These are phyloP conservation scores for Zasmidium cellare DNA, from an alignment of 2,329 filamentous ascomycete genomes.

Conservation along the genomic window DNA sequence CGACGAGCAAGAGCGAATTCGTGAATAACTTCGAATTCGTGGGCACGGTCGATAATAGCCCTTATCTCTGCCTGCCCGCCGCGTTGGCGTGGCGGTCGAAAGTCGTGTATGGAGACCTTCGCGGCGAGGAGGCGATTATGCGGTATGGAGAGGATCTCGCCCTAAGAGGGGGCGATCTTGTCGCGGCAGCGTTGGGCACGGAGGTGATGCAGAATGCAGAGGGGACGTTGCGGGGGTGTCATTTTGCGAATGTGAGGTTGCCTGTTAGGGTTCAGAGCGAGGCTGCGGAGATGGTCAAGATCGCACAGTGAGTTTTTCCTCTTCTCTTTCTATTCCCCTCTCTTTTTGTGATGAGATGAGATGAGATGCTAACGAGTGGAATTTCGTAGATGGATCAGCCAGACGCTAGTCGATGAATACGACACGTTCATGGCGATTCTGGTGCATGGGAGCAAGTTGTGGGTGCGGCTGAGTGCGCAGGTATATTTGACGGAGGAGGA, in stretches of 20 bases:
- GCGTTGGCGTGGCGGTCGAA: slow-evolving; percentile 66
- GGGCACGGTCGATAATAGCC: slow-evolving; percentile 70
- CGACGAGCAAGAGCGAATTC: slow-evolving; percentile 58
- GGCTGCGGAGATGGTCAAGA: slow-evolving; percentile 33
- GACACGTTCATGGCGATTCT: slow-evolving; percentile 71
- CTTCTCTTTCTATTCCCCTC: background rate
- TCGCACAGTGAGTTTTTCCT: slow-evolving; percentile 34
- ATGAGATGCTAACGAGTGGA: background rate
- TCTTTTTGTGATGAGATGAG: background rate
- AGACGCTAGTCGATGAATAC: slow-evolving; percentile 55
- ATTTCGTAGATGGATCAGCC: slow-evolving; percentile 38
- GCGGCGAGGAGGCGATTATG: slow-evolving; percentile 70
- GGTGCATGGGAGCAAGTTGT: slow-evolving; percentile 62
- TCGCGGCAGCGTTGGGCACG: slow-evolving; percentile 67
- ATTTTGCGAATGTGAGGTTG: slow-evolving; percentile 71
- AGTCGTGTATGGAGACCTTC: slow-evolving; percentile 33
- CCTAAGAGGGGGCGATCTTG: slow-evolving; percentile 59
- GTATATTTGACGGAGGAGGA: slow-evolving; percentile 79
- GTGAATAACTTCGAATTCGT: slow-evolving; percentile 64
- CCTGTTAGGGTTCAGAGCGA: slow-evolving; percentile 56
- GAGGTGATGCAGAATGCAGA: slow-evolving; percentile 67
- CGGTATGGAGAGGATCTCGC: slow-evolving; percentile 65
- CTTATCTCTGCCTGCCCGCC: slow-evolving; percentile 70
- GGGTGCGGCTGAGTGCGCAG: slow-evolving; percentile 75
- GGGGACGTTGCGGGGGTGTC: slow-evolving; percentile 64